Percentiles rank a stretch among this genome's conserved stretches.
phyloP scores from a whole-genome alignment of 306 rosid genomes.

The Begonia fuchsioides region DNA sequence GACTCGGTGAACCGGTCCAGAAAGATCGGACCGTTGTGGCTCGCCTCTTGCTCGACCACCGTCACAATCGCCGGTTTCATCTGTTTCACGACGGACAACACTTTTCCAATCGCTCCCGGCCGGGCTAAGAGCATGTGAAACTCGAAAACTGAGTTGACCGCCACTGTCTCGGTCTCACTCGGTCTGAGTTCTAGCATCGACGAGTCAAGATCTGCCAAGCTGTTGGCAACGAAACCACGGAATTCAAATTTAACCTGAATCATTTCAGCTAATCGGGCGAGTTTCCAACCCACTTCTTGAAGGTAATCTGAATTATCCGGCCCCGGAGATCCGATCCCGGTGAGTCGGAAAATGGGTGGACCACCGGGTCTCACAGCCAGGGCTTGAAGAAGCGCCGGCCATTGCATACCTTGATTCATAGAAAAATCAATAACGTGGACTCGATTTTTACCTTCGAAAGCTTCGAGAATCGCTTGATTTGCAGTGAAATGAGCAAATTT shows the following conservation, averaged over 20 bases:
- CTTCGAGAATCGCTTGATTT: slow-evolving; percentile 82
- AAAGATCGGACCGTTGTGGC: slow-evolving; percentile 56
- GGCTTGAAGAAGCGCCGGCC: slow-evolving; percentile 95
- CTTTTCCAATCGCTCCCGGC: slow-evolving; percentile 75
- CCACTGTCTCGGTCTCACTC: slow-evolving; percentile 56
- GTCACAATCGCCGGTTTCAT: slow-evolving; percentile 77
- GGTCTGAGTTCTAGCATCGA: slow-evolving; percentile 76
- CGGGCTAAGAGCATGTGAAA: slow-evolving; percentile 61
- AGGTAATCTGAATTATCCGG: slow-evolving; percentile 71
- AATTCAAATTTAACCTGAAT: slow-evolving; percentile 67
- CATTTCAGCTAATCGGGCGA: slow-evolving; percentile 64
- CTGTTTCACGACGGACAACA: slow-evolving; percentile 44
- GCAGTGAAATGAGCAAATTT: slow-evolving; percentile 95
- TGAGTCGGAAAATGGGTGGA: slow-evolving; percentile 65
- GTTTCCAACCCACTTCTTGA: slow-evolving; percentile 87
- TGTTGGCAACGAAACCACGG: slow-evolving; percentile 70
- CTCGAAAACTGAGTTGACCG: slow-evolving; percentile 84
- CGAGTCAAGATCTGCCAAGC: slow-evolving; percentile 76
- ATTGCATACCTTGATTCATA: slow-evolving; percentile 92
- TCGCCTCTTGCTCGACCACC: slow-evolving; percentile 78
- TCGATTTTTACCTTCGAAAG: slow-evolving; percentile 55
- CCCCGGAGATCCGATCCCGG: slow-evolving; percentile 86
- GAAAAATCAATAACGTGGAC: slow-evolving; percentile 89
- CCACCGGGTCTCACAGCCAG: slow-evolving; percentile 75
- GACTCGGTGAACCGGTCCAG: slow-evolving; percentile 84